A percentile compares a stretch with the other conserved stretches of the same genome.
phyloP scores from a whole-genome alignment of 2,329 filamentous ascomycete genomes.

The Ophiocordyceps camponoti-leonardi region DNA sequence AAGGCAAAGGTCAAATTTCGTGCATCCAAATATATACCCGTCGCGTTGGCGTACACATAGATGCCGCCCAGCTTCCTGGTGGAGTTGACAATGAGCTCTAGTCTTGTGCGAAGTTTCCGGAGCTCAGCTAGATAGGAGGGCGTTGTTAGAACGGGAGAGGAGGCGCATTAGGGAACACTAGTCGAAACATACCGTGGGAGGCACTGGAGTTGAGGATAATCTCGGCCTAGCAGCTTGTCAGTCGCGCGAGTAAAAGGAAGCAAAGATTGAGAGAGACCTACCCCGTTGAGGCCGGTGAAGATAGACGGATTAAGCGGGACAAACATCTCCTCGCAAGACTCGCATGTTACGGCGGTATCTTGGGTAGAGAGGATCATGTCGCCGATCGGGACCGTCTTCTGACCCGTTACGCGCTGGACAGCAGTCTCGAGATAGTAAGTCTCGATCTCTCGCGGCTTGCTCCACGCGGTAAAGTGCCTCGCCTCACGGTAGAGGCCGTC shows the following conservation, averaged over 20 bases:
- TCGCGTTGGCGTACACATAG: conserved; percentile 26
- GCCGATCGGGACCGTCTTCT: neutral
- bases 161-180: neutral
- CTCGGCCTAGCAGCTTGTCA: neutral
- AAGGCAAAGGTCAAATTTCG: neutral
- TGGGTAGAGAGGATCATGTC: neutral
- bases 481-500: conserved; percentile 2
- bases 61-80: conserved; percentile 44
- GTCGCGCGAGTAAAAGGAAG: neutral
- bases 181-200: conserved; percentile 7
- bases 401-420: neutral
- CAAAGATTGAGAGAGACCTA: neutral
- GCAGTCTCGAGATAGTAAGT: neutral
- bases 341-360: neutral
- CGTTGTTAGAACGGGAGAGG: no score
- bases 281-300: conserved; percentile 2
- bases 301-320: neutral
- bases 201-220: conserved; percentile 10
- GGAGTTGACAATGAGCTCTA: conserved; percentile 49
- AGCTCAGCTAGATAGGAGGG: conserved; percentile 22
- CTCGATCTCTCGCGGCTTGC: neutral
- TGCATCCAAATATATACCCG: conserved; percentile 27
- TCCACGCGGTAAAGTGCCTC: conserved; percentile 2
- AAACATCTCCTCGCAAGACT: conserved; percentile 1
- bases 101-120: conserved; percentile 44